These are phyloP conservation scores for Apophysomyces elegans DNA, from an alignment of 371 early-diverging fungal genomes.

Conservation along the genomic window DNA sequence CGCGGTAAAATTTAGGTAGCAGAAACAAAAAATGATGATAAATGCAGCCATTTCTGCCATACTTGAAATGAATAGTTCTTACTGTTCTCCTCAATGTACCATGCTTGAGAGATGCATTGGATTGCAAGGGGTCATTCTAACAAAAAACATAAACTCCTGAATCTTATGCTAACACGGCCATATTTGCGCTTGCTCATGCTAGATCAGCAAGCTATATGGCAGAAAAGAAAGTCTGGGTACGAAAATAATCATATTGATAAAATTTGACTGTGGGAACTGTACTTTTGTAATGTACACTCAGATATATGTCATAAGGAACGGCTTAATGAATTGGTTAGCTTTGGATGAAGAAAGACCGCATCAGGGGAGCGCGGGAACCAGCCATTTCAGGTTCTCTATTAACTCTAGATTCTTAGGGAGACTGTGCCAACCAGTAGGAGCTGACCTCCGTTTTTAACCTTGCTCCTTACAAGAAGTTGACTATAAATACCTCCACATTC, in stretches of 20 bases:
- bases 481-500: conserved; percentile 1
- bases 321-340: not conserved
- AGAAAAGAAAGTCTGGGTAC: not conserved
- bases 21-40: no score
- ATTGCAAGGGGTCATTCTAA: not conserved
- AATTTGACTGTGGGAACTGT: not conserved
- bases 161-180: not conserved
- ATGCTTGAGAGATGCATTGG: not conserved
- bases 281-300: no score
- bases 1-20: no score
- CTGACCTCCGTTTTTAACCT: not conserved
- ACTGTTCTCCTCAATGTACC: not conserved
- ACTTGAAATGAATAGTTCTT: not conserved
- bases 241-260: not conserved
- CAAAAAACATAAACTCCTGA: not conserved
- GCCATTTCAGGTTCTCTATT: not conserved
- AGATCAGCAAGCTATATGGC: not conserved
- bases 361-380: conserved; percentile 1
- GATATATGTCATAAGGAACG: no score
- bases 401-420: conserved; percentile 1
- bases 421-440: not conserved
- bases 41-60: not conserved
- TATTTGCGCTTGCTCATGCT: not conserved
- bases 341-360: not conserved
- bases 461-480: not conserved